Base-by-base conservation (phyloP, 2,329 filamentous ascomycete genomes). In the Neofusicoccum ribis region DNA sequence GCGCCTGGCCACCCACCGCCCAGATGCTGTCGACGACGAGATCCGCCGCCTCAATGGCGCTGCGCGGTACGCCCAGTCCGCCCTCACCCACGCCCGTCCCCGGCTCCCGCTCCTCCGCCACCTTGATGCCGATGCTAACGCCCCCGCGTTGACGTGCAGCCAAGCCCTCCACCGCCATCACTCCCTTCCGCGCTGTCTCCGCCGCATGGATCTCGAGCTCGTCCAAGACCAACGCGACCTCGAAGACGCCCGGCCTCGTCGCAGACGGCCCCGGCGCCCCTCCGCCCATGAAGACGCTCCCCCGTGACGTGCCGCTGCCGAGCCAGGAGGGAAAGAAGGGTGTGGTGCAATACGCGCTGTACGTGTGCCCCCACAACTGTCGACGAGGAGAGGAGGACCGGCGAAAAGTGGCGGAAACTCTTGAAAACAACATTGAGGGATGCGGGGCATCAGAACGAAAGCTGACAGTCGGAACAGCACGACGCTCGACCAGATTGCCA, bases 311-410 rank as follows among this genome's bases (percentile, higher is more conserved):
- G 65, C 88, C 87, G 68, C 83, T 95, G 67, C 83, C 90, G 69
- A 93, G 90, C 78, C 88, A 96, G 81, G 89, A 92, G 79, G 84
- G 84, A 69, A 91, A 89, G 79, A 92, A 94, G 84, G 88, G 91
- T 72, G 87, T 87, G 66, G 83, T 94, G 73, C 91, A 96, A 88
- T 94, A 93, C 79, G 91, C 91, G 69, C 84, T 96, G 91, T 94
- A 90, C 71, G 90, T 87, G 20, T 17, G 9, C n/a, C 41, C 46
- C 23, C 49, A 8, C 47, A 52, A 46, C 8, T n/a, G 6, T 17
- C 2, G 20, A 31, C n/a, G 20, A 31, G 41, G 41, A 47, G 15
- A 23, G 41, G 7, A 17, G n/a, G 41, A 49, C n/a, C 17, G 27
- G 15, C 17, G 54, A 34, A 34, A 47, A 36, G 17, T 31, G 20